Percentiles rank a stretch among this genome's conserved stretches.
phyloP scores from a whole-genome alignment of 2,329 filamentous ascomycete genomes.

The Cyphellophora europaea region DNA sequence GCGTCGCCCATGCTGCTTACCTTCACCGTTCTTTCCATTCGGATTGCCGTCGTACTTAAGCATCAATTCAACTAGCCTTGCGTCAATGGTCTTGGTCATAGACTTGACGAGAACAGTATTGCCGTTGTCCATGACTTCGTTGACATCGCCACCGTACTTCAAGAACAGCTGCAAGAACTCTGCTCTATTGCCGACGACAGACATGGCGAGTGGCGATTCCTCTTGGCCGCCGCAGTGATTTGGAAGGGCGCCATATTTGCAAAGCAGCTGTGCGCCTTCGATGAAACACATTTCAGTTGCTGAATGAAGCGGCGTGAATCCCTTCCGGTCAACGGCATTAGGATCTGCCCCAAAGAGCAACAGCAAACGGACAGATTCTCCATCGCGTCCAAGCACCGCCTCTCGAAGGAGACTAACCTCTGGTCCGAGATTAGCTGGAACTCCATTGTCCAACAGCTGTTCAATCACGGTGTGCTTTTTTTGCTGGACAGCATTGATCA shows the following conservation, averaged over 20 bases:
- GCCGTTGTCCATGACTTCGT: conserved; percentile 45
- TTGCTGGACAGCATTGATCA: conserved; percentile 46
- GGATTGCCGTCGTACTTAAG: conserved; percentile 51
- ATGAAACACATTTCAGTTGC: conserved; percentile 48
- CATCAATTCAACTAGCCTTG: conserved; percentile 48
- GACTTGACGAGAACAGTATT: conserved; percentile 51
- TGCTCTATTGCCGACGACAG: conserved; percentile 43
- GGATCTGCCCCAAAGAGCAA: conserved; percentile 49
- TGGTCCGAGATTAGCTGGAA: conserved; percentile 39
- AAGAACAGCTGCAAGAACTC: conserved; percentile 52
- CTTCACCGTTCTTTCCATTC: conserved; percentile 51
- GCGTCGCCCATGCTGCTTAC: no score
- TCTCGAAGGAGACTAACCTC: conserved; percentile 41
- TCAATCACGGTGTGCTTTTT: conserved; percentile 49
- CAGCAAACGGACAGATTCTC: conserved; percentile 46
- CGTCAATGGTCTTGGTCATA: conserved; percentile 50
- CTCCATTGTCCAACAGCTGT: conserved; percentile 50
- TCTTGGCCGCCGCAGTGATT: conserved; percentile 43
- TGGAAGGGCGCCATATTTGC: conserved; percentile 56
- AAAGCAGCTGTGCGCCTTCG: conserved; percentile 48
- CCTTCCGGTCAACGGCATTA: conserved; percentile 41
- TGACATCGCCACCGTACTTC: conserved; percentile 51
- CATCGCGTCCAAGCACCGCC: conserved; percentile 42
- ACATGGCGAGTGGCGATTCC: conserved; percentile 47
- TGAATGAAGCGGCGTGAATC: conserved; percentile 42